phyloP scores from a whole-genome alignment of 495 filamentous ascomycete genomes.

The Hamigera avellanea region DNA sequence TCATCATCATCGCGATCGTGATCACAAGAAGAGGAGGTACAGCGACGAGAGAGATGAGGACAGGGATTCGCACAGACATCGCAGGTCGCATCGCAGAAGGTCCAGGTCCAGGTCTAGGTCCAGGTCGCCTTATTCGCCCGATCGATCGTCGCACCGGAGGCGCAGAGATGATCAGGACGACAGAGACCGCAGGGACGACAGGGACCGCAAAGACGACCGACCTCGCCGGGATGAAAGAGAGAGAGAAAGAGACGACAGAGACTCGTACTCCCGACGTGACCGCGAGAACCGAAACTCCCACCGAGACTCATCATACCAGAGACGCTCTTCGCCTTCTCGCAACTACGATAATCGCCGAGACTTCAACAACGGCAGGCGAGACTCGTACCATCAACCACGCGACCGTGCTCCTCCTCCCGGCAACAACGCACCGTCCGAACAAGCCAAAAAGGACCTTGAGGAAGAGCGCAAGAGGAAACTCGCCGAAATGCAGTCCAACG shows the following conservation, averaged over 20 bases:
- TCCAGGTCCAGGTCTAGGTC: slow-evolving; percentile 11
- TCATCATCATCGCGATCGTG: neutral
- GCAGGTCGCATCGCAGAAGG: slow-evolving; percentile 9
- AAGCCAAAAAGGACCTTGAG: slow-evolving; percentile 13
- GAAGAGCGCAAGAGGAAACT: slow-evolving; percentile 48
- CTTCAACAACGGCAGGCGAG: slow-evolving; percentile 7
- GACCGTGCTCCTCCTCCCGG: slow-evolving; percentile 8
- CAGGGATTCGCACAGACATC: slow-evolving; percentile 17
- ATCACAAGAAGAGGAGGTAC: neutral
- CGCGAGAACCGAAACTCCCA: too few relatives aligned
- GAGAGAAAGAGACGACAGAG: slow-evolving; percentile 8
- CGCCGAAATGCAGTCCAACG: slow-evolving; percentile 79
- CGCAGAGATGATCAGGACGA: slow-evolving; percentile 9
- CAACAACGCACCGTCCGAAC: slow-evolving; percentile 6
- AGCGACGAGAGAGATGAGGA: too few relatives aligned
- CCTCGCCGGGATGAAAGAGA: neutral
- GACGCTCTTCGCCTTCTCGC: slow-evolving; percentile 6
- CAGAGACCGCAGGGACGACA: slow-evolving; percentile 12
- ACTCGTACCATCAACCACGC: slow-evolving; percentile 9
- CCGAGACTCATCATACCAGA: slow-evolving; percentile 1
- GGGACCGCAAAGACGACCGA: slow-evolving; percentile 6
- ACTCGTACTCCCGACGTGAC: neutral
- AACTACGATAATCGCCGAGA: slow-evolving; percentile 6
- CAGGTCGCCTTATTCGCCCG: slow-evolving; percentile 20
- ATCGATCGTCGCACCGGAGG: slow-evolving; percentile 8